phyloP scores from a whole-genome alignment of 129 eudicot species.

The Apium graveolens region DNA sequence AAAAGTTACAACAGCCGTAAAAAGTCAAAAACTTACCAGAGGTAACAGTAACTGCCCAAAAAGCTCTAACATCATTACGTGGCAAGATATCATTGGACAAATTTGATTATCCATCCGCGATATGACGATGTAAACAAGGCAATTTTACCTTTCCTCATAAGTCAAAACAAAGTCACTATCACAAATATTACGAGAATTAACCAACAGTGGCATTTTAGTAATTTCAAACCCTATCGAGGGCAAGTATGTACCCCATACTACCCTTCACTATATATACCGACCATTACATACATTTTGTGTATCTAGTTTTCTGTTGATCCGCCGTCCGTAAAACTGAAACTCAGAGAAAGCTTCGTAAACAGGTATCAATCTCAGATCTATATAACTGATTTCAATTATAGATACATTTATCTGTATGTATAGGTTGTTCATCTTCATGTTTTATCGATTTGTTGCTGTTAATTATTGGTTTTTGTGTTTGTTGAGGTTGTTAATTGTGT shows the following conservation, averaged over 20 bases:
- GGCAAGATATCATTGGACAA: not conserved
- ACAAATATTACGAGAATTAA: not conserved
- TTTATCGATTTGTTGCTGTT: conserved; percentile 2
- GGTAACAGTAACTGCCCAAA: not conserved
- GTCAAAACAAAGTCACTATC: not conserved
- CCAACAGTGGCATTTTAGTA: conserved; percentile 28
- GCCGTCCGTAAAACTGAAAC: conserved; percentile 40
- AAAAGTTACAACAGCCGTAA: not conserved
- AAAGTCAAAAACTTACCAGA: not conserved
- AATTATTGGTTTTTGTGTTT: not conserved
- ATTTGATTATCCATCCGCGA: not conserved
- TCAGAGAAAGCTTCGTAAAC: not conserved
- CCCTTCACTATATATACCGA: not conserved
- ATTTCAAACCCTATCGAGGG: conserved; percentile 25
- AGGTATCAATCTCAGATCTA: conserved; percentile 32
- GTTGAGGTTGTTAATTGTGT: not conserved
- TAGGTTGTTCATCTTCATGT: not conserved
- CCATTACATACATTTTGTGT: conserved; percentile 9
- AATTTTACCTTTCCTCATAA: not conserved
- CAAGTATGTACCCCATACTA: not conserved
- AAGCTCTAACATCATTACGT: not conserved
- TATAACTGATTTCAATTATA: not conserved
- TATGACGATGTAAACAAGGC: not conserved
- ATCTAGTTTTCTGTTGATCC: conserved; percentile 26
- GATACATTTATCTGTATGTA: not conserved